Percentiles rank a stretch among this genome's conserved stretches.
Conservation (phyloP, 257 asterid species). For the Schizonepeta tenuifolia region DNA sequence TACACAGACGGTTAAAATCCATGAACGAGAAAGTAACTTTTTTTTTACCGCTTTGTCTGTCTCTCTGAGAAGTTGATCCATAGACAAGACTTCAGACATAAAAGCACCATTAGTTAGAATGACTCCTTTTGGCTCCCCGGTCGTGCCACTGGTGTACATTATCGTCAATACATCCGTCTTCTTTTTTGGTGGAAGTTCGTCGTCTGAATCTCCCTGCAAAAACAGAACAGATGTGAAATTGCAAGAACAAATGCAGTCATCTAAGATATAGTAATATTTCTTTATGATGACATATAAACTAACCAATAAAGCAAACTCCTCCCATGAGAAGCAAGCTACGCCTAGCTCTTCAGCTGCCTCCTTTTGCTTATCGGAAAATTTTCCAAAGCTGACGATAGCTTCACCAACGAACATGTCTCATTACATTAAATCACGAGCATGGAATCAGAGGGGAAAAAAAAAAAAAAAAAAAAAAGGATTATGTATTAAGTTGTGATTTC, state of each 20-base stretch:
- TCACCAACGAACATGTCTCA: conserved; percentile 35
- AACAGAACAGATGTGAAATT: neutral
- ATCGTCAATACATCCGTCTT: conserved; percentile 70
- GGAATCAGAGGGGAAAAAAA: neutral
- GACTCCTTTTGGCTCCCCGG: conserved; percentile 97
- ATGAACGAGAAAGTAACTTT: neutral
- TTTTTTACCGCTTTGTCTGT: conserved; percentile 67
- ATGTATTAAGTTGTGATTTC: conserved; percentile 9
- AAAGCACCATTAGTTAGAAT: conserved; percentile 69
- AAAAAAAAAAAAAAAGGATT: neutral
- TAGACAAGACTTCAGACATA: conserved; percentile 81
- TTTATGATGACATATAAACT: conserved; percentile 18
- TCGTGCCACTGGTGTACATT: conserved; percentile 98
- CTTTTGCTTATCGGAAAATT: conserved; percentile 59
- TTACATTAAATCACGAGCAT: neutral
- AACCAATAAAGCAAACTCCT: conserved; percentile 69
- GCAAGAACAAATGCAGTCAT: neutral
- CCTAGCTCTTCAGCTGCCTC: conserved; percentile 70
- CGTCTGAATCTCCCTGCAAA: conserved; percentile 61
- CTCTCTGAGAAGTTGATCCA: conserved; percentile 66
- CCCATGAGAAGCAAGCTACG: conserved; percentile 85
- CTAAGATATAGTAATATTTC: no score
- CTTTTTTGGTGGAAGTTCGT: conserved; percentile 62
- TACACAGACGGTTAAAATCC: neutral
- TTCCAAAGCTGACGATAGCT: conserved; percentile 90